Base-by-base conservation (phyloP, 2,329 filamentous ascomycete genomes). In the Clonostachys solani region DNA sequence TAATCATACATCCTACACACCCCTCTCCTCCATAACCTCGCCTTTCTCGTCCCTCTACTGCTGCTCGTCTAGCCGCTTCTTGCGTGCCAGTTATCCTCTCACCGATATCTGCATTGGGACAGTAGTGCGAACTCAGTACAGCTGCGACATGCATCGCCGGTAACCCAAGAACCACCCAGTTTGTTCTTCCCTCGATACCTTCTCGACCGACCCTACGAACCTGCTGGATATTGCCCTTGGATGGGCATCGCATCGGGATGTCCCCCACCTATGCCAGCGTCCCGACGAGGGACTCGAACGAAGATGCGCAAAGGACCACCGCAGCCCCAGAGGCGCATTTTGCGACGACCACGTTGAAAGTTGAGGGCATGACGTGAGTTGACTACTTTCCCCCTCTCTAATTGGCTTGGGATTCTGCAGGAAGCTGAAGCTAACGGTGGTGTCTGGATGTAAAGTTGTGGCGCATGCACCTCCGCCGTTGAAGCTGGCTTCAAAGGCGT, bases 381-480 rank as follows among this genome's bases (percentile, higher is more conserved):
- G 8, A 29, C 9, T 29, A 10, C 23, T 29, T 29, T 10, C 10
- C 23, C 23, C 23, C 23, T 29, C 23, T 29, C 64, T 72, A 52
- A 72, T 57, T 36, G 33, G 44, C 19, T 19, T 42, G 23, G 40
- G 23, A 42, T 13, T 13, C 23, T 17, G 23, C 40, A n/a, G 13
- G 13, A 42, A 18, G 13, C 17, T 12, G 23, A 29, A 29, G 23
- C 23, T 29, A 29, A 29, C 23, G 23, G 23, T 38, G 36, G 15
- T 38, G 36, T n/a, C 15, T 38, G 15, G 18, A 37, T 23, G 78
- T 74, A 80, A 77, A 83, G 79, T 54, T 99, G 94, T 71, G 92
- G 92, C 62, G 87, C 92, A 56, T 99, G 94, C 65, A 96, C 92
- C 29, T 95, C 92, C 41, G 86, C 94, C n/a, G 86, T 99, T 56